Percentiles rank a stretch among this genome's conserved stretches.
Evolutionary conservation across 2,329 filamentous ascomycete species (phyloP).

Genomic region (Fusarium irregulare): DNA sequence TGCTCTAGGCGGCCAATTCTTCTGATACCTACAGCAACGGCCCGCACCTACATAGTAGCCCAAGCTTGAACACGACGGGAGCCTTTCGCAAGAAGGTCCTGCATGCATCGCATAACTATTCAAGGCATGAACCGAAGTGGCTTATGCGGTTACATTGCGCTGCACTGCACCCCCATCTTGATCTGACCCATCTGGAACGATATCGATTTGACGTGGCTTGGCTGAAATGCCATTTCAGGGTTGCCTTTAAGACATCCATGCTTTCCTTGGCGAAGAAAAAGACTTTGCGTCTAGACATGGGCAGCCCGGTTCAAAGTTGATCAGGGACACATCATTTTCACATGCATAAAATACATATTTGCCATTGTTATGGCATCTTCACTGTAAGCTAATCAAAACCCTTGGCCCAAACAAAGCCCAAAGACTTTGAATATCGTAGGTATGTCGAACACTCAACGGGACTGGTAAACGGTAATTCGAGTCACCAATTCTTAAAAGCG

Average conservation of each 20-base stretch:
- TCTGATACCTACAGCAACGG: neutral
- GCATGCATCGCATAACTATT: neutral
- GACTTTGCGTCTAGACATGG: neutral
- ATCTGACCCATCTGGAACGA: neutral
- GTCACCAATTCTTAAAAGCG: constrained; percentile 74
- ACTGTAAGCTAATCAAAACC: neutral
- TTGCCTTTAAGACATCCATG: neutral
- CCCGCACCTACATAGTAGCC: too few relatives aligned
- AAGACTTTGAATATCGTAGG: constrained; percentile 4
- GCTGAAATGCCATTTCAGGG: constrained; percentile 6
- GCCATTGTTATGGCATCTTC: neutral
- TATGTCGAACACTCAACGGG: constrained; percentile 73
- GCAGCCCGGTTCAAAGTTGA: neutral
- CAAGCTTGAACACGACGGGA: too few relatives aligned
- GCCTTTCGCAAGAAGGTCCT: neutral
- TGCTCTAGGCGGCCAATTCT: too few relatives aligned
- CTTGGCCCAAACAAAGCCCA: constrained; percentile 1
- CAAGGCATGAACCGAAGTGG: constrained; percentile 2
- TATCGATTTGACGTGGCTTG: constrained; percentile 3
- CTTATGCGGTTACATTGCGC: constrained; percentile 12
- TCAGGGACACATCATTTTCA: neutral
- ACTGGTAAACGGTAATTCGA: constrained; percentile 67
- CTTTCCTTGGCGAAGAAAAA: neutral
- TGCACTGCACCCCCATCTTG: constrained; percentile 6
- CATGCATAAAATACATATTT: constrained; percentile 2